Base-by-base conservation (phyloP, 1,139 yeast genomes). In the Protomyces gravidus region DNA sequence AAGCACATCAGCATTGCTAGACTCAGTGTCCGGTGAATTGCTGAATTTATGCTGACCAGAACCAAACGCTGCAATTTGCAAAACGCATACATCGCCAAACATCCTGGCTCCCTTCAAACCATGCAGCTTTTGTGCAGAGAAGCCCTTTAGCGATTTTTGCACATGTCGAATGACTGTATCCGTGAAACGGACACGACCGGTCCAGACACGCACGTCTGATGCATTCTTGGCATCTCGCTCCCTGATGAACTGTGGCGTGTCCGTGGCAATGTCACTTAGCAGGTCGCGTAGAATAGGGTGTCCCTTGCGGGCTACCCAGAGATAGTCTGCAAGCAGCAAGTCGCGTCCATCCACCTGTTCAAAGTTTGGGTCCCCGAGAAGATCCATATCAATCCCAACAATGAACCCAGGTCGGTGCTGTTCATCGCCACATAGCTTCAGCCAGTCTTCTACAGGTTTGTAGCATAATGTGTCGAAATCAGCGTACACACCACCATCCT, bases 161-260 rank as follows among this genome's bases (percentile, higher is more conserved):
- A 59, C 36, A 32, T 76, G 92, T 75, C 70, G 89, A 89, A 51
- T 78, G 79, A 69, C 90, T 86, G 17, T 75, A 71, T 92, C 97
- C 0, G 97, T 88, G 82, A 89, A 92, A 27, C 88, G 80, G 1
- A 96, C 97, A 1, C 97, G 96, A 0, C 97, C 98, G 0, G 97
- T 90, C 97, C 97, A 92, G 69, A 88, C 82, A 96, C 90, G 89
- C 62, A 92, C 83, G 13, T 39, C 50, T 39, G 46, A 17, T 68
- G 85, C 89, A 79, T 79, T 65, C 73, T 75, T 61, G 70, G 76
- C 72, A 32, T 69, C 66, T 57, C 89, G 73, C 17, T n/a, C 19
- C 9, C 19, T 19, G 15, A 5, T 19, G 11, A 15, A 36, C 19
- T 36, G 21, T 7, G 42, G 25, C 0, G 97, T 90, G 5, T 79